Evolutionary conservation across 2,329 filamentous ascomycete genomes (phyloP).

Genomic region (Xylariales sp.): DNA sequence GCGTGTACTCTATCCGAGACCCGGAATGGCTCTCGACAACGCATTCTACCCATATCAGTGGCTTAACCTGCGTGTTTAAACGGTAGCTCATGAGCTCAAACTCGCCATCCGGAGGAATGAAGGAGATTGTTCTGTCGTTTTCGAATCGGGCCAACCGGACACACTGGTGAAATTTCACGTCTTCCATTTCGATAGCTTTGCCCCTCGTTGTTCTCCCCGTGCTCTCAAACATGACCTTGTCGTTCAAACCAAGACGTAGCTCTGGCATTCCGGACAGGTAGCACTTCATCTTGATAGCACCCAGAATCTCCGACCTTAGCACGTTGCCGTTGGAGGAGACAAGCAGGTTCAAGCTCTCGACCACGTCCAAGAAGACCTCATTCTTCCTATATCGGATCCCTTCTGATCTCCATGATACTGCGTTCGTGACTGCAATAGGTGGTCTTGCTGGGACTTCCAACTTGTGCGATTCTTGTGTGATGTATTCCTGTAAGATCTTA

Average conservation of each 20-base stretch:
- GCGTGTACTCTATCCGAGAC: constrained; percentile 96
- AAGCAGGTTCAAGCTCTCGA: constrained; percentile 93
- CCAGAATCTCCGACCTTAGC: constrained; percentile 89
- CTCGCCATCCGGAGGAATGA: constrained; percentile 96
- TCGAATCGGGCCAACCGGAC: constrained; percentile 94
- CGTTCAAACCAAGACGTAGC: constrained; percentile 86
- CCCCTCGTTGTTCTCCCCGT: constrained; percentile 90
- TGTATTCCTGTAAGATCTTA: constrained; percentile 99
- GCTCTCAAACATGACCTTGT: constrained; percentile 99
- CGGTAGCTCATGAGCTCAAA: constrained; percentile 99
- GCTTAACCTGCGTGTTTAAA: constrained; percentile 97
- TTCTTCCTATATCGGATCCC: constrained; percentile 98
- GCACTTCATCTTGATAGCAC: constrained; percentile 99
- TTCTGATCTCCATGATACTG: constrained; percentile 96
- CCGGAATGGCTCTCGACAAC: constrained; percentile 94
- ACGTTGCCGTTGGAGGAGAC: constrained; percentile 95
- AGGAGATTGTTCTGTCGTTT: constrained; percentile 97
- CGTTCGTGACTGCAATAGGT: constrained; percentile 96
- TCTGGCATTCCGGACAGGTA: constrained; percentile 98
- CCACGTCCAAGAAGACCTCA: constrained; percentile 96
- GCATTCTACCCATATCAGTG: constrained; percentile 97
- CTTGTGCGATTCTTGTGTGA: constrained; percentile 98
- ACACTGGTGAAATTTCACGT: constrained; percentile 99
- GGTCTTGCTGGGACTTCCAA: constrained; percentile 93
- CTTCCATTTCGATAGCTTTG: constrained; percentile 99